These are phyloP conservation scores for Triticum monococcum DNA, from an alignment of 176 grass and related monocot genomes.

Conservation along the genomic window DNA sequence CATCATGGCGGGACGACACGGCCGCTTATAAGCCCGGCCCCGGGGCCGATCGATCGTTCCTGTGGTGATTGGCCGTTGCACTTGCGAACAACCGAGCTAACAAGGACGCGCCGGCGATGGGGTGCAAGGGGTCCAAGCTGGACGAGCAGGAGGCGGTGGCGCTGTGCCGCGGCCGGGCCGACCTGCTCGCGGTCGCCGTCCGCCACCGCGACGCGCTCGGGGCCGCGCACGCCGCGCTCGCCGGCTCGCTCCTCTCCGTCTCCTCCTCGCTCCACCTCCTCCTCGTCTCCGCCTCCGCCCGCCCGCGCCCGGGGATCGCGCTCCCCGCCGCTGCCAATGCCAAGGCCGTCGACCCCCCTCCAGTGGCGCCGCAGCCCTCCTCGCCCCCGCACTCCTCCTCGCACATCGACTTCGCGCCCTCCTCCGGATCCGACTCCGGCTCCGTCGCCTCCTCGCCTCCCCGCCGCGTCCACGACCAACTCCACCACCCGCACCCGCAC, in stretches of 20 bases:
- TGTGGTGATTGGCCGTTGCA: neutral
- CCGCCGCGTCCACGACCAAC: neutral
- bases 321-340: slow-evolving; percentile 14
- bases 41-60: neutral
- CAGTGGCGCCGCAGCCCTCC: neutral
- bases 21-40: neutral
- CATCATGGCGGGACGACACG: slow-evolving; percentile 6
- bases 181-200: slow-evolving; percentile 67
- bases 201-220: slow-evolving; percentile 76
- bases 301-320: neutral
- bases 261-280: slow-evolving; percentile 63
- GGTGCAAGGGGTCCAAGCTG: slow-evolving; percentile 90
- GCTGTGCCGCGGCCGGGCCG: slow-evolving; percentile 70
- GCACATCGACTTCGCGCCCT: slow-evolving; percentile 55
- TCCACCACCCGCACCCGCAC: neutral
- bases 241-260: slow-evolving; percentile 54
- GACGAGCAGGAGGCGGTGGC: slow-evolving; percentile 76
- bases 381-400: slow-evolving; percentile 44
- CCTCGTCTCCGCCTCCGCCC: slow-evolving; percentile 17
- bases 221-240: slow-evolving; percentile 55
- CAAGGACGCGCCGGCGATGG: slow-evolving; percentile 39
- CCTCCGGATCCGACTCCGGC: slow-evolving; percentile 55
- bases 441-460: slow-evolving; percentile 35
- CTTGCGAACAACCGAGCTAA: too few species aligned
- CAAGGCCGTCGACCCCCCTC: slow-evolving; percentile 9